Evolutionary conservation across 306 rosid genomes (phyloP).

Genomic region (Casuarina cunninghamiana): DNA sequence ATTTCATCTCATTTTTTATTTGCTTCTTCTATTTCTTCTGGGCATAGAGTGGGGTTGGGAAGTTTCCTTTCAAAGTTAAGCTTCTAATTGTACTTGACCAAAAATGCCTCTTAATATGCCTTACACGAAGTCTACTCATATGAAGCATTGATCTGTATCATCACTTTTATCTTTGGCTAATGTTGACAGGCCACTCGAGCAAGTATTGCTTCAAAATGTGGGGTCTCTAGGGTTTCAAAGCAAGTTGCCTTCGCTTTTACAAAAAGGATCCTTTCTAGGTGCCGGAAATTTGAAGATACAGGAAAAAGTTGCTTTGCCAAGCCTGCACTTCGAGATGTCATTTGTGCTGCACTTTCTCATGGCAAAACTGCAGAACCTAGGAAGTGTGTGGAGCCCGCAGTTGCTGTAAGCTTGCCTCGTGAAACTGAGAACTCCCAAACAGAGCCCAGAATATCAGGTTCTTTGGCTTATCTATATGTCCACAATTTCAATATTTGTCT

Average conservation of each 20-base stretch:
- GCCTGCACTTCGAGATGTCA: conserved; percentile 55
- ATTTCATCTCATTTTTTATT: not conserved
- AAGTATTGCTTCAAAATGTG: conserved; percentile 63
- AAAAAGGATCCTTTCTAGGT: conserved; percentile 78
- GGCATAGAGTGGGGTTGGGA: not conserved
- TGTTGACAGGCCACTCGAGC: conserved; percentile 84
- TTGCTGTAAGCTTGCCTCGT: conserved; percentile 16
- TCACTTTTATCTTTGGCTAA: conserved; percentile 25
- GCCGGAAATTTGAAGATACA: conserved; percentile 59
- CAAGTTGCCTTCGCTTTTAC: conserved; percentile 67
- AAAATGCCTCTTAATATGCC: not conserved
- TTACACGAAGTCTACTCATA: not conserved
- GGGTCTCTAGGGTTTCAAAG: conserved; percentile 70
- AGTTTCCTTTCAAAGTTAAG: not conserved
- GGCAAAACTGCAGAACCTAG: conserved; percentile 38
- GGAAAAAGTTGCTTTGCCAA: conserved; percentile 76
- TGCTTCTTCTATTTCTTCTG: not conserved
- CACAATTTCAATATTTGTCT: conserved; percentile 5
- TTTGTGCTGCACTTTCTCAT: conserved; percentile 45
- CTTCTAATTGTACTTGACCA: not conserved
- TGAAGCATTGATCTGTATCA: conserved; percentile 12
- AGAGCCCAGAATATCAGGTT: conserved; percentile 49
- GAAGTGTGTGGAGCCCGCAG: conserved; percentile 29
- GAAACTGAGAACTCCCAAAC: conserved; percentile 21
- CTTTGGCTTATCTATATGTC: conserved; percentile 8